These are phyloP conservation scores for Aspergillus haitiensis DNA, from an alignment of 495 filamentous ascomycete species.

Conservation along the genomic window DNA sequence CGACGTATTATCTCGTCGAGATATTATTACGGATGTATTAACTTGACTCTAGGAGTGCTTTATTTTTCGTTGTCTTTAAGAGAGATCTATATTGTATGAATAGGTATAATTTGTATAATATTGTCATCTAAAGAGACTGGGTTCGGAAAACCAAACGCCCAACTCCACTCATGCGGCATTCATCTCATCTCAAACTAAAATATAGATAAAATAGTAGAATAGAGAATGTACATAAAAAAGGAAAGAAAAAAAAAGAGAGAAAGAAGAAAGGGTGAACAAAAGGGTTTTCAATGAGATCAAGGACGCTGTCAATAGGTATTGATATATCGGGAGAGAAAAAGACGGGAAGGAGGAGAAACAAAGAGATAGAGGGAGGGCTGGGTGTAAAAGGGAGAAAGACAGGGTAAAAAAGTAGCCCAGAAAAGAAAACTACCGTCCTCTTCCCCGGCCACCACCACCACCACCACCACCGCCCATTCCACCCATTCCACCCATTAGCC, in stretches of 20 bases:
- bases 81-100: no score
- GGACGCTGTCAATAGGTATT: no score
- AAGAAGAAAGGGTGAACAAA: not conserved
- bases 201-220: not conserved
- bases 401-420: not conserved
- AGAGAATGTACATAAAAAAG: slow-evolving; percentile 5
- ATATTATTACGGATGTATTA: no score
- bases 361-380: not conserved
- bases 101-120: no score
- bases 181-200: slow-evolving; percentile 1
- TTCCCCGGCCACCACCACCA: slow-evolving; percentile 37
- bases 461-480: slow-evolving; percentile 32
- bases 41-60: no score
- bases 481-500: slow-evolving; percentile 62
- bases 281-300: no score
- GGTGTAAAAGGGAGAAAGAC: not conserved
- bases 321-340: not conserved
- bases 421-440: slow-evolving; percentile 35
- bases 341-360: not conserved
- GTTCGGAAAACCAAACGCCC: slow-evolving; percentile 3
- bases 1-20: no score
- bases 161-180: slow-evolving; percentile 18
- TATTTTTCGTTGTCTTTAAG: no score
- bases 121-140: not conserved
- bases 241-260: slow-evolving; percentile 2